Conservation (phyloP, 2,329 filamentous ascomycete species). For the Aspergillus fumigatiaffinis region DNA sequence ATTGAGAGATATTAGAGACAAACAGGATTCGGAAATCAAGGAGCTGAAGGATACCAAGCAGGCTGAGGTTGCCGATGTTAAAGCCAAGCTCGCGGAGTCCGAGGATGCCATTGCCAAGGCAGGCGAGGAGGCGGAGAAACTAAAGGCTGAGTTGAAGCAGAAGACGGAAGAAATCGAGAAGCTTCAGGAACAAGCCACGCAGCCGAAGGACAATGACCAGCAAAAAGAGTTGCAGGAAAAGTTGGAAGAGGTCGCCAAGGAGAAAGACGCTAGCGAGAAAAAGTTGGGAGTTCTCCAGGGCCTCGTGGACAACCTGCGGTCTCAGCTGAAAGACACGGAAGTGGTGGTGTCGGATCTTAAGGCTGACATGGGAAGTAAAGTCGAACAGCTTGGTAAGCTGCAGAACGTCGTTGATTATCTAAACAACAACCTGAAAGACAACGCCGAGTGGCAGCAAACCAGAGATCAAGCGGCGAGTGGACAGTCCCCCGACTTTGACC, state of each 20-base stretch:
- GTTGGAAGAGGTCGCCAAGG: conserved; percentile 32
- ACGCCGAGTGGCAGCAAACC: conserved; percentile 31
- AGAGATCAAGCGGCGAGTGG: conserved; percentile 33
- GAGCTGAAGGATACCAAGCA: conserved; percentile 39
- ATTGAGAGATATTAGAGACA: conserved; percentile 51
- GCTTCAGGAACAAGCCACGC: conserved; percentile 26
- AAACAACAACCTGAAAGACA: conserved; percentile 35
- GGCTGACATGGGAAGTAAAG: conserved; percentile 38
- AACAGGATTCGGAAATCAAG: conserved; percentile 45
- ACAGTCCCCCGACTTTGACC: conserved; percentile 31
- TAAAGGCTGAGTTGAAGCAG: conserved; percentile 38
- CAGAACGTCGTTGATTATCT: conserved; percentile 39
- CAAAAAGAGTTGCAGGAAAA: conserved; percentile 26
- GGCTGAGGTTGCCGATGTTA: conserved; percentile 42
- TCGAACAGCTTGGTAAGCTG: conserved; percentile 29
- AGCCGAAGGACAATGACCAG: conserved; percentile 18
- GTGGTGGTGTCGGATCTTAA: conserved; percentile 45
- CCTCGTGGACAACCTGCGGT: conserved; percentile 52
- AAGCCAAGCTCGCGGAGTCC: conserved; percentile 29
- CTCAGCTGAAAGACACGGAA: conserved; percentile 53
- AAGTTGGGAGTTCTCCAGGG: conserved; percentile 51
- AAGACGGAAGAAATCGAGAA: conserved; percentile 39
- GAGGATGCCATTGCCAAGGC: conserved; percentile 30
- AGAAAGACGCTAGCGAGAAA: conserved; percentile 46
- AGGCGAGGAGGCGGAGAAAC: conserved; percentile 27